A percentile compares a stretch with the other conserved stretches of the same genome.
These are phyloP conservation scores for Diaporthe helianthi DNA, from an alignment of 2,329 filamentous ascomycete species.

Conservation along the genomic window DNA sequence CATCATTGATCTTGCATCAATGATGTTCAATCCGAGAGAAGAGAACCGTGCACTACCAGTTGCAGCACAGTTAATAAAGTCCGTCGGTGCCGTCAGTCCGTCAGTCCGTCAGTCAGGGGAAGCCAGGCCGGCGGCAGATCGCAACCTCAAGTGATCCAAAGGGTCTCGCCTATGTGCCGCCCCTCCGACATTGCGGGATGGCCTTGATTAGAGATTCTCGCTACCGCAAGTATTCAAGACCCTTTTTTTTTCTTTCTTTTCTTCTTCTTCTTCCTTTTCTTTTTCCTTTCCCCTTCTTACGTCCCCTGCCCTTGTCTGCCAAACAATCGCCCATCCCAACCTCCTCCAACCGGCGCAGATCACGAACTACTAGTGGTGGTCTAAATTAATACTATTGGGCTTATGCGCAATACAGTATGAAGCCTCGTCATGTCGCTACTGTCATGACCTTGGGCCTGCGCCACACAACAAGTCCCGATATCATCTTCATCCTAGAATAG, in stretches of 20 bases:
- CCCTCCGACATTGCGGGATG: background rate
- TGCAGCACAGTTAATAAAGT: background rate
- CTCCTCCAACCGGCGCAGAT: background rate
- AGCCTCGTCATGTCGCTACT: slow-evolving; percentile 1
- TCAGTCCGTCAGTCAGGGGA: slow-evolving; percentile 6
- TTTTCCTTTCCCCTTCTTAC: too few relatives aligned
- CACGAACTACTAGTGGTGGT: background rate
- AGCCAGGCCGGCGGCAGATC: slow-evolving; percentile 15
- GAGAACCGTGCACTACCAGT: background rate
- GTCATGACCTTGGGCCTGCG: background rate
- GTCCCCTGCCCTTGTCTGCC: background rate
- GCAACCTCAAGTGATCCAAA: slow-evolving; percentile 8
- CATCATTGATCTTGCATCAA: background rate
- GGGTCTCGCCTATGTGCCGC: slow-evolving; percentile 1
- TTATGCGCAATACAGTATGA: background rate
- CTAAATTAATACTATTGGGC: too few relatives aligned
- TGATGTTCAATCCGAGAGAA: background rate
- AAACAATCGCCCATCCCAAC: background rate
- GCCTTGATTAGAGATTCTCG: slow-evolving; percentile 11
- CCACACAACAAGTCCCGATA: slow-evolving; percentile 4
- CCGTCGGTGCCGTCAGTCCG: background rate
- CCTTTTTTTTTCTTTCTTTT: too few relatives aligned
- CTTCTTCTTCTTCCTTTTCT: too few relatives aligned
- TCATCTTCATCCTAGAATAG: slow-evolving; percentile 9
- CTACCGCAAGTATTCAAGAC: background rate